Evolutionary conservation across 2,329 filamentous ascomycete genomes (phyloP).

Genomic region (Phoma sp.): DNA sequence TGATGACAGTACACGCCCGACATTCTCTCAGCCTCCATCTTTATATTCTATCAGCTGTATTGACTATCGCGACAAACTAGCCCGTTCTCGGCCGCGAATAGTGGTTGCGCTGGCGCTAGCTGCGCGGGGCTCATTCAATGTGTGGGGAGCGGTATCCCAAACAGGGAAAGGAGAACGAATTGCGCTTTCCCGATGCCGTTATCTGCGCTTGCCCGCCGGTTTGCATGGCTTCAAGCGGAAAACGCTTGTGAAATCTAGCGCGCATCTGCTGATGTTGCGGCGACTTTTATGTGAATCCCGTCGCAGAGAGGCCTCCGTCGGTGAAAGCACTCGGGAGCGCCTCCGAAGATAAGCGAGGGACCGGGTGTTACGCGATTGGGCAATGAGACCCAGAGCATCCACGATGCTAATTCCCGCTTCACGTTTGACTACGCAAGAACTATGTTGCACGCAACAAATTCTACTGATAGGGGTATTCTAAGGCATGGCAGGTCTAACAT

Average conservation of each 20-base stretch:
- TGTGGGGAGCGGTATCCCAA: conserved; percentile 37
- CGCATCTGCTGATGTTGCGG: conserved; percentile 29
- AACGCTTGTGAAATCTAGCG: conserved; percentile 13
- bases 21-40: conserved; percentile 25
- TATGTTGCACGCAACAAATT: neutral
- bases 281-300: conserved; percentile 7
- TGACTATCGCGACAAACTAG: conserved; percentile 21
- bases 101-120: conserved; percentile 22
- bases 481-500: neutral
- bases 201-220: conserved; percentile 28
- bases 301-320: conserved; percentile 8
- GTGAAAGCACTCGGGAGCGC: neutral
- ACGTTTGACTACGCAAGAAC: neutral
- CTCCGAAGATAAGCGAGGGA: conserved; percentile 12
- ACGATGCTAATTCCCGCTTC: neutral
- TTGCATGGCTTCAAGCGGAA: conserved; percentile 35
- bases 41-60: conserved; percentile 16
- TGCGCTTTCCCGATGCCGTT: conserved; percentile 29
- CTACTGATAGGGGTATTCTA: no score
- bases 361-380: conserved; percentile 9
- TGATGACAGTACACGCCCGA: conserved; percentile 16
- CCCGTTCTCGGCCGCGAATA: conserved; percentile 30
- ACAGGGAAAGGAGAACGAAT: conserved; percentile 39
- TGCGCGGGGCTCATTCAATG: conserved; percentile 31
- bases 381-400: conserved; percentile 1